Evolutionary conservation across 345 rosid genomes (phyloP).

Genomic region (Angophora floribunda): DNA sequence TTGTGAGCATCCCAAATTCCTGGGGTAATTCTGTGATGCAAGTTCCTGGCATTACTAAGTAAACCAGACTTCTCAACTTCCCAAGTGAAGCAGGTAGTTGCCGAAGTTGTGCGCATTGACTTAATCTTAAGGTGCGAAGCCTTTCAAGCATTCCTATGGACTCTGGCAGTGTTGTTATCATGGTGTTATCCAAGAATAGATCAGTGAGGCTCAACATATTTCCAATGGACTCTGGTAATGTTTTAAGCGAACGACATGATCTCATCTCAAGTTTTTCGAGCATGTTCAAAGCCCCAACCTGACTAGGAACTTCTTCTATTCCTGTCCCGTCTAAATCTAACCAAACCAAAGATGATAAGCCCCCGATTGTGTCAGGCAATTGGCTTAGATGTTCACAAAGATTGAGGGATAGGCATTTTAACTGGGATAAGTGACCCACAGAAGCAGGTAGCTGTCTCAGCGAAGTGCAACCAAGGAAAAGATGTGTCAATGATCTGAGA

Average conservation of each 20-base stretch:
- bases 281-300: slow-evolving; percentile 27
- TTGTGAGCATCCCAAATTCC: slow-evolving; percentile 33
- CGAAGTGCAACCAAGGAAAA: slow-evolving; percentile 1
- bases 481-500: slow-evolving; percentile 19
- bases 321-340: slow-evolving; percentile 9
- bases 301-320: slow-evolving; percentile 22
- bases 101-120: slow-evolving; percentile 15
- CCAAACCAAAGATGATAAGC: slow-evolving; percentile 18
- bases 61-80: slow-evolving; percentile 21
- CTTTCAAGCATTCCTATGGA: slow-evolving; percentile 39
- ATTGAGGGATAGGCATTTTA: slow-evolving; percentile 13
- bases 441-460: slow-evolving; percentile 28
- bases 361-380: slow-evolving; percentile 36
- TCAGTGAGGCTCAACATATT: slow-evolving; percentile 18
- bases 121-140: slow-evolving; percentile 17
- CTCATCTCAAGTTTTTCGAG: slow-evolving; percentile 21
- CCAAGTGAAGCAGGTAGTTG: slow-evolving; percentile 38
- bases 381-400: slow-evolving; percentile 9
- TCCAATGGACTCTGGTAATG: slow-evolving; percentile 33
- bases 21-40: slow-evolving; percentile 27
- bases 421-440: slow-evolving; percentile 24
- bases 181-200: slow-evolving; percentile 5
- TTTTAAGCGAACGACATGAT: slow-evolving; percentile 1
- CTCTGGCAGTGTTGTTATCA: slow-evolving; percentile 33
- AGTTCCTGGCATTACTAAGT: slow-evolving; percentile 27